These are phyloP conservation scores for Ogataea pignaliae DNA, from an alignment of 805 yeast species.

Conservation along the genomic window DNA sequence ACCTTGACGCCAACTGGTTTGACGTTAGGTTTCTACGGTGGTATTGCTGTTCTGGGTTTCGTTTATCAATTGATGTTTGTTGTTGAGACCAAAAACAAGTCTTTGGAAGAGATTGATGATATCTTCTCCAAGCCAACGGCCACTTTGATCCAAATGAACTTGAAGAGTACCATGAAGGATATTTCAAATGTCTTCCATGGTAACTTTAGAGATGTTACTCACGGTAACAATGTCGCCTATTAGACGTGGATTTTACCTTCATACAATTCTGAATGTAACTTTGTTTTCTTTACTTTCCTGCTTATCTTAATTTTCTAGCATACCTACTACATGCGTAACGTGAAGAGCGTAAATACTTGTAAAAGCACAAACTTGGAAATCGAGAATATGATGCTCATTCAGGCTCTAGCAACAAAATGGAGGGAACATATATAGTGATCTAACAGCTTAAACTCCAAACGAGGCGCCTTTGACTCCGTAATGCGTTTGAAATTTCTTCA, in stretches of 20 bases:
- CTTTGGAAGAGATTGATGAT: slow-evolving; percentile 69
- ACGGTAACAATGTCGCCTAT: slow-evolving; percentile 4
- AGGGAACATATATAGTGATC: no score
- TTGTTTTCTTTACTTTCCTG: no score
- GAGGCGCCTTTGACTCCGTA: slow-evolving; percentile 17
- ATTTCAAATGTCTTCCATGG: slow-evolving; percentile 17
- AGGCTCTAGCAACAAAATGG: no score
- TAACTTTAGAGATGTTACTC: slow-evolving; percentile 7
- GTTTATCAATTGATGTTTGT: slow-evolving; percentile 52
- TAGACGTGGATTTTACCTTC: no score
- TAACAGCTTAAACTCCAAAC: slow-evolving; percentile 8
- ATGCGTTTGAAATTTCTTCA: slow-evolving; percentile 13
- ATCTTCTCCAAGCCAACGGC: slow-evolving; percentile 48
- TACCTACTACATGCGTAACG: no score
- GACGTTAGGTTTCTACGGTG: slow-evolving; percentile 64
- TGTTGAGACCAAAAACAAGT: slow-evolving; percentile 70
- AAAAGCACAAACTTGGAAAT: no score
- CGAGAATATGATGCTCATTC: no score
- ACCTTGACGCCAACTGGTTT: slow-evolving; percentile 61
- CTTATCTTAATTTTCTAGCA: no score
- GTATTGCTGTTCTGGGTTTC: slow-evolving; percentile 55
- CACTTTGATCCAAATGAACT: slow-evolving; percentile 33
- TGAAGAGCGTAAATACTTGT: no score
- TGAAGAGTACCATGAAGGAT: slow-evolving; percentile 20
- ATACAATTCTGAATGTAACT: no score